A percentile compares a stretch with the other conserved stretches of the same genome.
Evolutionary conservation across 78 protist species (phyloP).

Genomic region (Dictyostelium brefeldianum): DNA sequence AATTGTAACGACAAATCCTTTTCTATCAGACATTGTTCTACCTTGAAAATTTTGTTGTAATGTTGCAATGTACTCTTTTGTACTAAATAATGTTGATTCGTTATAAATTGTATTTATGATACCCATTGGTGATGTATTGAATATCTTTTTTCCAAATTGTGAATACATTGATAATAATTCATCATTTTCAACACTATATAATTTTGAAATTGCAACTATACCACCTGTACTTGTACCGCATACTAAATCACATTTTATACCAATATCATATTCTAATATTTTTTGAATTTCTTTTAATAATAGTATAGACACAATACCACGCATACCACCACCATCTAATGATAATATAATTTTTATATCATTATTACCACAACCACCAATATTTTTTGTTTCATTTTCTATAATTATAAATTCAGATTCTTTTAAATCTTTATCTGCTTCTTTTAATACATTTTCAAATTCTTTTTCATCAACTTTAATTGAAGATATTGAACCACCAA

Average conservation of each 20-base stretch:
- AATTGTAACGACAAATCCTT: not conserved
- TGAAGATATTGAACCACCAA: not conserved
- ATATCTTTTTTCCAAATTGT: constrained; percentile 11
- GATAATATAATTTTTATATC: not conserved
- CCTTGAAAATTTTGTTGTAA: not conserved
- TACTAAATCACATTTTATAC: not conserved
- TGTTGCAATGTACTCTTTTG: not conserved
- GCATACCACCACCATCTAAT: constrained; percentile 30
- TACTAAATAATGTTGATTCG: not conserved
- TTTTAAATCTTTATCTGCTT: not conserved
- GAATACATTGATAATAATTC: not conserved
- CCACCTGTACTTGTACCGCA: constrained; percentile 29
- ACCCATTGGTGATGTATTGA: not conserved
- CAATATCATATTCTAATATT: constrained; percentile 1
- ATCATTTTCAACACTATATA: not conserved
- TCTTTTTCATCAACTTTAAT: not conserved
- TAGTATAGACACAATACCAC: not conserved
- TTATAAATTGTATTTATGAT: not conserved
- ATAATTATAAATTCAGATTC: not conserved
- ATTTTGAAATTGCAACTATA: not conserved
- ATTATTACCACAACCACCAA: not conserved
- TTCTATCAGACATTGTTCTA: not conserved
- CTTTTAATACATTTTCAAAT: not conserved
- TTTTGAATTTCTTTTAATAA: constrained; percentile 11
- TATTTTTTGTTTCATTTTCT: not conserved